A percentile compares a stretch with the other conserved stretches of the same genome.
Conservation (phyloP, 306 rosid species). For the Cucumis melo region DNA sequence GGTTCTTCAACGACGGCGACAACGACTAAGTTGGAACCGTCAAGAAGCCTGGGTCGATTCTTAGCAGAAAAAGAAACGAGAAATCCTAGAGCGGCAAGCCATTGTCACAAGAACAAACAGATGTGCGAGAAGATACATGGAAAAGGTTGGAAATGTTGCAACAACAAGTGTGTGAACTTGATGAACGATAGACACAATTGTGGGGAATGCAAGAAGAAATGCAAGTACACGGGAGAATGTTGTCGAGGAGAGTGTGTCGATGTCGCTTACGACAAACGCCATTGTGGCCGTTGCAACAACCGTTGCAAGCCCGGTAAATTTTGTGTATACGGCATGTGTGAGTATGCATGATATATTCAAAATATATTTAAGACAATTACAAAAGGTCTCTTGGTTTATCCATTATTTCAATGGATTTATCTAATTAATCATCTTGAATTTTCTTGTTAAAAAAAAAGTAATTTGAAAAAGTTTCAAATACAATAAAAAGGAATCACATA, state of each 20-base stretch:
- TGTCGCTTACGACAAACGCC: slow-evolving; percentile 48
- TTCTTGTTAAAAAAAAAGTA: not conserved
- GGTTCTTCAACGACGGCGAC: too few species aligned
- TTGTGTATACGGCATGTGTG: slow-evolving; percentile 60
- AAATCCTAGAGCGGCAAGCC: slow-evolving; percentile 40
- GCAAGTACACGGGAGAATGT: slow-evolving; percentile 49
- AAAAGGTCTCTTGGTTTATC: not conserved
- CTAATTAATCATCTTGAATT: not conserved
- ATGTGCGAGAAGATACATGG: slow-evolving; percentile 16
- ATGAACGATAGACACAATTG: slow-evolving; percentile 39
- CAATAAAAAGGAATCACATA: slow-evolving; percentile 4
- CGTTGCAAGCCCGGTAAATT: slow-evolving; percentile 20
- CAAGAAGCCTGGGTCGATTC: slow-evolving; percentile 49
- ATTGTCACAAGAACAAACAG: slow-evolving; percentile 41
- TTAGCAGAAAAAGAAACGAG: slow-evolving; percentile 12
- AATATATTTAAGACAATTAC: not conserved
- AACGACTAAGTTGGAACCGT: slow-evolving; percentile 13
- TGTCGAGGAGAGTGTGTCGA: slow-evolving; percentile 68
- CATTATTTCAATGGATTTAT: slow-evolving; percentile 4
- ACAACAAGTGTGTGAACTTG: slow-evolving; percentile 62
- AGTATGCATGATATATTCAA: slow-evolving; percentile 41
- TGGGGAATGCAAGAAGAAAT: slow-evolving; percentile 55
- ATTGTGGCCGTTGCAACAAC: slow-evolving; percentile 56
- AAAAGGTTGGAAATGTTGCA: slow-evolving; percentile 52
- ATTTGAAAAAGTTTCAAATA: not conserved